Evolutionary conservation across 768 basidiomycete genomes (phyloP).

Genomic region (Dendrothele bispora): DNA sequence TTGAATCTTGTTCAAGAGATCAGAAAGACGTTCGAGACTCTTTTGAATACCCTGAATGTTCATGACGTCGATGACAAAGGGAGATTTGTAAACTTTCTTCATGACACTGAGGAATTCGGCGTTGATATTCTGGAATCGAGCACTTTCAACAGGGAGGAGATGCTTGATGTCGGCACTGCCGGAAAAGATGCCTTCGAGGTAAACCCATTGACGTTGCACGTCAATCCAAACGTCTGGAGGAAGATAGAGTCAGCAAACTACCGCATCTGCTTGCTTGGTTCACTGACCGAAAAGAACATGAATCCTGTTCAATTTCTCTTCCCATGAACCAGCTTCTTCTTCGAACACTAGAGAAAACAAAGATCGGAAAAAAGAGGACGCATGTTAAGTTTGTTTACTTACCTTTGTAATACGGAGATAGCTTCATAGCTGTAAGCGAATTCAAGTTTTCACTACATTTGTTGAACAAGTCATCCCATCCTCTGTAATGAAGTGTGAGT

Average conservation of each 20-base stretch:
- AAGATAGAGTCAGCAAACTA: too few species aligned
- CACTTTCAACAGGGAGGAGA: slow-evolving; percentile 92
- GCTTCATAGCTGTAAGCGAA: slow-evolving; percentile 93
- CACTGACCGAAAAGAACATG: slow-evolving; percentile 90
- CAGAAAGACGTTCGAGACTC: slow-evolving; percentile 93
- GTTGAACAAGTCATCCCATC: slow-evolving; percentile 96
- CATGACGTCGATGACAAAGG: slow-evolving; percentile 95
- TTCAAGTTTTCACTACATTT: slow-evolving; percentile 98
- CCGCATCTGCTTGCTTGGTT: too few species aligned
- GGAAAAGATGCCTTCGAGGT: slow-evolving; percentile 99
- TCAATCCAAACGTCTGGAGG: slow-evolving; percentile 96
- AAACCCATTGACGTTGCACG: slow-evolving; percentile 99
- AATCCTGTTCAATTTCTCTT: slow-evolving; percentile 94
- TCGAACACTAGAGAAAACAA: slow-evolving; percentile 70
- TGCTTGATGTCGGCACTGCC: slow-evolving; percentile 99
- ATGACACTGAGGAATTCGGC: slow-evolving; percentile 96
- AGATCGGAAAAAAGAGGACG: too few species aligned
- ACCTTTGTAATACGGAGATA: slow-evolving; percentile 99
- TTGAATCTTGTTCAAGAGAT: slow-evolving; percentile 96
- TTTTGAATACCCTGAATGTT: slow-evolving; percentile 97
- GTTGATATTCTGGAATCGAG: slow-evolving; percentile 99
- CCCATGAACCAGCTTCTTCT: slow-evolving; percentile 93
- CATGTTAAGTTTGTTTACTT: too few species aligned
- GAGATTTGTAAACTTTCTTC: slow-evolving; percentile 99
- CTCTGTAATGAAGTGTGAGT: slow-evolving; percentile 43